Evolutionary conservation across 2,329 filamentous ascomycete species (phyloP), one percentile per base, ranked within the genome.

Genomic region (Pezicula rhizophila): DNA sequence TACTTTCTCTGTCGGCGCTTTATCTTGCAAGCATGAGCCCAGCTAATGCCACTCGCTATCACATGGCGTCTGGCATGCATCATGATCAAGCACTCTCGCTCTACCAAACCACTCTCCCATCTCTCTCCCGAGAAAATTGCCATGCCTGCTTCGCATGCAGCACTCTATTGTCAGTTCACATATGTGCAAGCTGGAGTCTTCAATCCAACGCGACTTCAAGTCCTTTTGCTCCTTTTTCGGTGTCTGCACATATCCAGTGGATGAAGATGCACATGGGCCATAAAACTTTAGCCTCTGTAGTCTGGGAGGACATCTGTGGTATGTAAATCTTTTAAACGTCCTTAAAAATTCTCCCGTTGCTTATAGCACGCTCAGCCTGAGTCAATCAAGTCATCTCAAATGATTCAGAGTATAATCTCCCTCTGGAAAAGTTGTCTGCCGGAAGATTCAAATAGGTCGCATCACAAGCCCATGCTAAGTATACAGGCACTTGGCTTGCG

Each of bases 101-200:
- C 6, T 68, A 66, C 50, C 65, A 65, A 47, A 53, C 60, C 14
- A 54, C 60, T 46, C 52, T 84, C 75, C 35, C 77, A 74, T 26
- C 68, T 68, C 60, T 70, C 65, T 50, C 60, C 59, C 14, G 65
- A 61, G 52, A 68, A 50, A 61, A 65, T 40, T 63, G 57, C 15
- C 54, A 65, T 15, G 57, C 63, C 2, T 58, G 59, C 26, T 67
- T 65, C 33, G 54, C 63, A 3, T 68, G 67, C 46, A 61, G 64
- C 3, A 53, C 58, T 0, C 45, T 62, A 2, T 52, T 68, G 3
- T 65, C 64, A 46, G 56, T 68, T 2, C 67, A 70, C 46, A 62
- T 66, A 20, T 67, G 60, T 55, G 52, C 59, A 12, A 31, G 50
- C 1, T 60, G 62, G 44, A 59, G 58, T 17, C 63, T 66, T 55